phyloP scores from a whole-genome alignment of 2,329 filamentous ascomycete species.

The Aspergillus latus region DNA sequence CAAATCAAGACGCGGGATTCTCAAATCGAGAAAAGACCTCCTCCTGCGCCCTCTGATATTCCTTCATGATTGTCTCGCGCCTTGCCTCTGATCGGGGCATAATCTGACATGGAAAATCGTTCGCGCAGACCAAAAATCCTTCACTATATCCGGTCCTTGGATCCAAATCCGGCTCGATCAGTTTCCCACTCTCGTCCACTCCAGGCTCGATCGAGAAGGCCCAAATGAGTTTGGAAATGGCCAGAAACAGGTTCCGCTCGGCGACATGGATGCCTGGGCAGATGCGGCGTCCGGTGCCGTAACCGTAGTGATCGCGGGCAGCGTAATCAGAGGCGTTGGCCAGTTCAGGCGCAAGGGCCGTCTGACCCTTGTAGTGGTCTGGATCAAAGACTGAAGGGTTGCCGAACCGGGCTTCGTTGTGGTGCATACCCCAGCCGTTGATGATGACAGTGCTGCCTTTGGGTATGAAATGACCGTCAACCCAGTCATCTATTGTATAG shows the following conservation, averaged over 20 bases:
- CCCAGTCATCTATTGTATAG: background rate
- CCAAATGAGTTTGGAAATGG: background rate
- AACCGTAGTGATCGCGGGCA: background rate
- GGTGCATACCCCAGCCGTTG: background rate
- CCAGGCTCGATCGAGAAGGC: background rate
- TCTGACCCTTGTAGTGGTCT: background rate
- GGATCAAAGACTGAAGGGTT: background rate
- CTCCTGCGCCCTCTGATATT: no score
- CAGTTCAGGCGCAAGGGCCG: background rate
- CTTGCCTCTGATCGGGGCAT: no score
- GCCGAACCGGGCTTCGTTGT: background rate
- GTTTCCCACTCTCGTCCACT: no score
- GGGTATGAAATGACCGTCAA: background rate
- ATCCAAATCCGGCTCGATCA: no score
- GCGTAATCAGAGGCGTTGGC: background rate
- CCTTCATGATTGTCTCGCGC: no score
- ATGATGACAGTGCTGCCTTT: background rate
- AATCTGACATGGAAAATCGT: no score
- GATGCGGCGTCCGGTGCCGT: background rate
- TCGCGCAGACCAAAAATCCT: no score
- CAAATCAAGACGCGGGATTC: no score
- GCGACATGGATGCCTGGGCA: background rate
- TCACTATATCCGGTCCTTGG: no score
- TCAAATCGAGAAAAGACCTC: no score
- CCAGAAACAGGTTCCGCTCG: background rate